Evolutionary conservation across 768 basidiomycete genomes (phyloP).

Genomic region (Naganishia vaughanmartiniae): DNA sequence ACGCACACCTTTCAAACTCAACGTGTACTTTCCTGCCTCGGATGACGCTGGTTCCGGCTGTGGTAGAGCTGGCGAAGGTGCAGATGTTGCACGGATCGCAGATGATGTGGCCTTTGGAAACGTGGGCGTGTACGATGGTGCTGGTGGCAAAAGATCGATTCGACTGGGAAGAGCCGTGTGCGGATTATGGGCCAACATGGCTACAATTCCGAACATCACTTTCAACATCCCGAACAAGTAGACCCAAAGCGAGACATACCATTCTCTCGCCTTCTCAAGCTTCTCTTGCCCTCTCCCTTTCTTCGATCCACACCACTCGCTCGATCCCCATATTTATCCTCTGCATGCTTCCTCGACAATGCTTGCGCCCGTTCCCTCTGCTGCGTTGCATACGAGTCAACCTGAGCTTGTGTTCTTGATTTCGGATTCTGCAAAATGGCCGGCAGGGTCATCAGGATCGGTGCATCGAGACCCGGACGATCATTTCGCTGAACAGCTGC

Average conservation of each 20-base stretch:
- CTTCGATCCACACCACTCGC: slow-evolving; percentile 23
- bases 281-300: slow-evolving; percentile 42
- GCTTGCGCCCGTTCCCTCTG: slow-evolving; percentile 41
- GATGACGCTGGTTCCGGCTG: slow-evolving; percentile 38
- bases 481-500: slow-evolving; percentile 7
- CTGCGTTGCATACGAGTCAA: slow-evolving; percentile 47
- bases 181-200: slow-evolving; percentile 45
- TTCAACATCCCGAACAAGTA: not conserved
- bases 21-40: slow-evolving; percentile 44
- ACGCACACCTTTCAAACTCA: slow-evolving; percentile 46
- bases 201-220: slow-evolving; percentile 21
- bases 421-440: slow-evolving; percentile 48
- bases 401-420: slow-evolving; percentile 36
- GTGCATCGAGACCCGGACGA: not conserved
- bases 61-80: slow-evolving; percentile 31
- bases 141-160: slow-evolving; percentile 42
- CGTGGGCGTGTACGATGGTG: slow-evolving; percentile 33
- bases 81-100: slow-evolving; percentile 19
- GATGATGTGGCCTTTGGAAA: slow-evolving; percentile 36
- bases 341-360: slow-evolving; percentile 36
- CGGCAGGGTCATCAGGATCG: slow-evolving; percentile 35
- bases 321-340: slow-evolving; percentile 21
- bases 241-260: slow-evolving; percentile 36
- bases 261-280: slow-evolving; percentile 47
- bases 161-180: slow-evolving; percentile 40